A percentile compares a stretch with the other conserved stretches of the same genome.
Evolutionary conservation across 2,329 filamentous ascomycete genomes (phyloP).

Genomic region (Colletotrichum limetticola): DNA sequence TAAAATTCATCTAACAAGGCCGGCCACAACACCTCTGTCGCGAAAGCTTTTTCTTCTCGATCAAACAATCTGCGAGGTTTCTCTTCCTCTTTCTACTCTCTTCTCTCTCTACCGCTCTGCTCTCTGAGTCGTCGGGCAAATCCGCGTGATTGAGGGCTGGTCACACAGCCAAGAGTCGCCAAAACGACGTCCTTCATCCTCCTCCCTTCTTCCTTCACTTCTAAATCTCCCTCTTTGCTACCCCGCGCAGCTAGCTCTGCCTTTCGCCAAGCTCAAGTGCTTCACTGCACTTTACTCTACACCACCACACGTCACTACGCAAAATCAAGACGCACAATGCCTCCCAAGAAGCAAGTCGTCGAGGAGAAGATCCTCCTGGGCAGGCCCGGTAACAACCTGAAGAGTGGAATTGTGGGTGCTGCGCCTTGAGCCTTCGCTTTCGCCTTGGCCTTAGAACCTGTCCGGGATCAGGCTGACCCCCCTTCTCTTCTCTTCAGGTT

Average conservation of each 20-base stretch:
- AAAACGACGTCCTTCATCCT: conserved; percentile 56
- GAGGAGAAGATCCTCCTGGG: conserved; percentile 98
- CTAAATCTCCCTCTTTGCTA: conserved; percentile 59
- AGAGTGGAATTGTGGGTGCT: conserved; percentile 92
- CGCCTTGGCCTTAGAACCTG: conserved; percentile 48
- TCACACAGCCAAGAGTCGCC: conserved; percentile 50
- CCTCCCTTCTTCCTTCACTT: conserved; percentile 61
- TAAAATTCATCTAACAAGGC: conserved; percentile 36
- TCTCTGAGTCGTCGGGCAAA: conserved; percentile 27
- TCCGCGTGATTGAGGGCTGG: conserved; percentile 50
- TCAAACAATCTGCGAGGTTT: conserved; percentile 21
- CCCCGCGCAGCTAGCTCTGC: conserved; percentile 76
- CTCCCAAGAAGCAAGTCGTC: conserved; percentile 91
- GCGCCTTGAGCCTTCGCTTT: conserved; percentile 18
- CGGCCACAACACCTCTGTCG: conserved; percentile 13
- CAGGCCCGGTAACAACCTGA: conserved; percentile 96
- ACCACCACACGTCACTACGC: conserved; percentile 67
- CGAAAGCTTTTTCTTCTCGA: conserved; percentile 40
- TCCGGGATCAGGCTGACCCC: conserved; percentile 40
- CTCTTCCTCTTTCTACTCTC: conserved; percentile 28
- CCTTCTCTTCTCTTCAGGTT: conserved; percentile 67
- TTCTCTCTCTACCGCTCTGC: conserved; percentile 25
- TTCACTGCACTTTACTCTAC: conserved; percentile 59
- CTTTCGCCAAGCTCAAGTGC: conserved; percentile 62
- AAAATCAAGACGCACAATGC: conserved; percentile 79